Evolutionary conservation across 2,329 filamentous ascomycete species (phyloP).

Genomic region (Ustulina deusta): DNA sequence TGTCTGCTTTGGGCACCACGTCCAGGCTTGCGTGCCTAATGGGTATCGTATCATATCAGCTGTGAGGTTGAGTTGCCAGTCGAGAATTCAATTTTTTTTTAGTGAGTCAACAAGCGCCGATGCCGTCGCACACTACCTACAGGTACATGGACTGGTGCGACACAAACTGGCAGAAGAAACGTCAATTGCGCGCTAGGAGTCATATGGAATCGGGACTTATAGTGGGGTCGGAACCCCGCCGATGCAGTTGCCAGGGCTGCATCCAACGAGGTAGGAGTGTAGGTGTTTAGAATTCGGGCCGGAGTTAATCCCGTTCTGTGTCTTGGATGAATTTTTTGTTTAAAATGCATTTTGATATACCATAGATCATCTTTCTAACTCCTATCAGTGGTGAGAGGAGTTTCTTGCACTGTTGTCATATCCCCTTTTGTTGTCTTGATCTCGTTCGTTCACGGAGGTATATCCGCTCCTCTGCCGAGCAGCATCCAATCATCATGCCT

Average conservation of each 20-base stretch:
- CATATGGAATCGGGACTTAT: neutral
- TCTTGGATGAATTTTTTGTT: too few species aligned
- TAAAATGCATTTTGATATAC: too few species aligned
- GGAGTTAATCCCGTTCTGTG: constrained; percentile 23
- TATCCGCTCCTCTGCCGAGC: too few species aligned
- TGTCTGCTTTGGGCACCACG: neutral
- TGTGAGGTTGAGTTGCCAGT: neutral
- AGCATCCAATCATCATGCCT: too few species aligned
- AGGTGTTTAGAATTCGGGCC: constrained; percentile 15
- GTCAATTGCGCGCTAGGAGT: constrained; percentile 9
- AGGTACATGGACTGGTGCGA: too few species aligned
- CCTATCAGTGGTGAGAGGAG: too few species aligned
- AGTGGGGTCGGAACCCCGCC: constrained; percentile 15
- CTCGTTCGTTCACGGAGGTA: neutral
- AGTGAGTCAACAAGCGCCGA: constrained; percentile 40
- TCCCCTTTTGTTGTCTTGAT: neutral
- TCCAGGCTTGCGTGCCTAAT: neutral
- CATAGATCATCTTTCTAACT: too few species aligned
- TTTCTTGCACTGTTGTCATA: too few species aligned
- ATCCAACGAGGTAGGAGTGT: neutral
- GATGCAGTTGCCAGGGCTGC: constrained; percentile 9
- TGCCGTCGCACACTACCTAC: constrained; percentile 17
- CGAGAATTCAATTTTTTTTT: neutral
- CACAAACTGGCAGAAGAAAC: too few species aligned
- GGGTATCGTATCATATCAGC: too few species aligned